Conservation (phyloP, 176 grass and related monocot species). For the Oryza glumipatula region DNA sequence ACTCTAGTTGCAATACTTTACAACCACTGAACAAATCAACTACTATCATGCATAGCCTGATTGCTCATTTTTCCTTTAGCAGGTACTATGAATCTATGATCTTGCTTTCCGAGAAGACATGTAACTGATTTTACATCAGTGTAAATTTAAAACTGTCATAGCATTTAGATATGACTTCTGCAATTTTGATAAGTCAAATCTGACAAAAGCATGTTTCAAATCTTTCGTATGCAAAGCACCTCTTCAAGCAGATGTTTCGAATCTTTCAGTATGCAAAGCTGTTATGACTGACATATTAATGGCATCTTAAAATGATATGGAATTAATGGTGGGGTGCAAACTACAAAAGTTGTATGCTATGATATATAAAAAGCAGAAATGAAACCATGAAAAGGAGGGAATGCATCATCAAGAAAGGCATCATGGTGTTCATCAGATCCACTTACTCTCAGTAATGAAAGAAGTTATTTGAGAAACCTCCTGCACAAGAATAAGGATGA, state of each 20-base stretch:
- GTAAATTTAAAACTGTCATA: background rate
- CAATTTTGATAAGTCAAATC: background rate
- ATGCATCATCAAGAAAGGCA: background rate
- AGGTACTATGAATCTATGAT: background rate
- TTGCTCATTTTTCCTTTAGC: background rate
- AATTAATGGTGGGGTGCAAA: constrained; percentile 13
- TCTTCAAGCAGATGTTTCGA: constrained; percentile 29
- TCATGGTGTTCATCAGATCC: constrained; percentile 24
- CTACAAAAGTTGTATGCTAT: constrained; percentile 16
- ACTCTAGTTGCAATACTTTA: constrained; percentile 31
- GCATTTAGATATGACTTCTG: constrained; percentile 21
- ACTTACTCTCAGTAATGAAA: constrained; percentile 85
- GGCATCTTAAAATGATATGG: constrained; percentile 19
- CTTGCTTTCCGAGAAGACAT: background rate
- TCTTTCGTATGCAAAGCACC: constrained; percentile 2
- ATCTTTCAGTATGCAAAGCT: constrained; percentile 12
- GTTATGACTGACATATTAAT: constrained; percentile 21
- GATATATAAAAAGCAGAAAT: constrained; percentile 11
- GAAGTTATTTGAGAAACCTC: constrained; percentile 80
- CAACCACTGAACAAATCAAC: constrained; percentile 31
- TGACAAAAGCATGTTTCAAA: constrained; percentile 12
- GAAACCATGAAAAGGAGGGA: background rate
- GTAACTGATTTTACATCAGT: constrained; percentile 2
- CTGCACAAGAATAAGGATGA: constrained; percentile 93
- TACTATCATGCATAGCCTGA: constrained; percentile 17